phyloP scores from a whole-genome alignment of 1,139 yeast genomes.

The Trichomonascaceae sp. region DNA sequence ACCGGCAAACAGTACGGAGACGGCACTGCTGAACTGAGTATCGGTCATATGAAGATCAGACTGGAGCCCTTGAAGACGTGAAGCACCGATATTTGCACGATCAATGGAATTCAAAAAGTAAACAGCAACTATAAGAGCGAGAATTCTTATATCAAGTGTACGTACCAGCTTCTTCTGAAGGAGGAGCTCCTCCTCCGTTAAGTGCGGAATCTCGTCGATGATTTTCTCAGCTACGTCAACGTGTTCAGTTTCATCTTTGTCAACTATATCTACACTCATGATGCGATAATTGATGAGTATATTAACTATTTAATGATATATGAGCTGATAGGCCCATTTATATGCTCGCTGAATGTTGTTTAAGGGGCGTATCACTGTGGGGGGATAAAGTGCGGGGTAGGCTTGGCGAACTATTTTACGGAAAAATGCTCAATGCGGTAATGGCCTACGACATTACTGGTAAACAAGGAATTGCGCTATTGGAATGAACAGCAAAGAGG shows the following conservation, averaged over 20 bases:
- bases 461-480: background rate
- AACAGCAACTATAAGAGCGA: constrained; percentile 38
- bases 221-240: constrained; percentile 1
- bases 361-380: background rate
- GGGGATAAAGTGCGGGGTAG: background rate
- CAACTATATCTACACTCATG: background rate
- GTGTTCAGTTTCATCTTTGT: background rate
- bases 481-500: background rate
- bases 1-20: constrained; percentile 52
- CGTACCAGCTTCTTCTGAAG: constrained; percentile 7
- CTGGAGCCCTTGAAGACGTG: constrained; percentile 53
- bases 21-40: constrained; percentile 45
- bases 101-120: constrained; percentile 53
- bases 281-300: background rate
- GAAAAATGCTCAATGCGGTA: background rate
- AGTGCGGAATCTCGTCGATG: constrained; percentile 9
- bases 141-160: constrained; percentile 21
- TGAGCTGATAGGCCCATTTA: too few species aligned
- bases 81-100: constrained; percentile 55
- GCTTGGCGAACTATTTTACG: background rate
- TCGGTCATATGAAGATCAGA: constrained; percentile 45
- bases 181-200: constrained; percentile 8
- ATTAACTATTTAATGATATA: too few species aligned
- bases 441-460: background rate
- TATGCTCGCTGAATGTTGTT: too few species aligned